These are phyloP conservation scores for Elsinoe batatas DNA, from an alignment of 2,329 filamentous ascomycete species.

Conservation along the genomic window DNA sequence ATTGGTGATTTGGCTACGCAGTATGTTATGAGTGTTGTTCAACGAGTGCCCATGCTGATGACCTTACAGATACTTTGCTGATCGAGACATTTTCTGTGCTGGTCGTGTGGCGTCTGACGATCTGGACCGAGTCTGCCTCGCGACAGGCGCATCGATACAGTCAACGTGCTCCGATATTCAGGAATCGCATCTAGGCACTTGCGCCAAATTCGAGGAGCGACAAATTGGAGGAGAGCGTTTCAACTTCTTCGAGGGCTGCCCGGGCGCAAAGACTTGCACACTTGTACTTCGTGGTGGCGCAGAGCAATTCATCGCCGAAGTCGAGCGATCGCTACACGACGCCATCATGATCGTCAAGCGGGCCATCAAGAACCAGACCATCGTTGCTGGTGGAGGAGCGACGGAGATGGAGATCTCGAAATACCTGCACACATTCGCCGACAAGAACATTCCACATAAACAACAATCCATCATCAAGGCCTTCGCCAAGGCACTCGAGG, in stretches of 20 bases:
- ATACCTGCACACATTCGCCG: slow-evolving; percentile 84
- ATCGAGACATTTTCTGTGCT: slow-evolving; percentile 96
- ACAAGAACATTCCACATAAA: slow-evolving; percentile 87
- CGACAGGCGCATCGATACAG: slow-evolving; percentile 83
- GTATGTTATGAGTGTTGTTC: slow-evolving; percentile 27
- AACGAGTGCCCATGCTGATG: neutral
- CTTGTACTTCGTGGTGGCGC: slow-evolving; percentile 89
- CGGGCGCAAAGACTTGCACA: slow-evolving; percentile 92
- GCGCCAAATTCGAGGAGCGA: slow-evolving; percentile 83
- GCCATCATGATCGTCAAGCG: slow-evolving; percentile 99
- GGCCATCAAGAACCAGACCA: slow-evolving; percentile 85
- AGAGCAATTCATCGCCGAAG: slow-evolving; percentile 98
- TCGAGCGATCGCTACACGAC: slow-evolving; percentile 94
- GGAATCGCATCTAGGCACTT: slow-evolving; percentile 78
- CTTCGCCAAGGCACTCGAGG: slow-evolving; percentile 92
- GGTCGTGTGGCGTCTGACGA: slow-evolving; percentile 86
- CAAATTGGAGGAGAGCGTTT: slow-evolving; percentile 96
- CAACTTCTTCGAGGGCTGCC: slow-evolving; percentile 97
- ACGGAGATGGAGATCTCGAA: slow-evolving; percentile 94
- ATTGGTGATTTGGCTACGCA: slow-evolving; percentile 97
- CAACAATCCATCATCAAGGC: slow-evolving; percentile 97
- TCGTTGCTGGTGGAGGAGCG: slow-evolving; percentile 90
- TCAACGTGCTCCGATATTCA: slow-evolving; percentile 95
- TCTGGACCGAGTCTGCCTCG: slow-evolving; percentile 91
- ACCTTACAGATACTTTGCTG: slow-evolving; percentile 65